Evolutionary conservation across 768 basidiomycete species (phyloP).

Genomic region (Vararia minispora): DNA sequence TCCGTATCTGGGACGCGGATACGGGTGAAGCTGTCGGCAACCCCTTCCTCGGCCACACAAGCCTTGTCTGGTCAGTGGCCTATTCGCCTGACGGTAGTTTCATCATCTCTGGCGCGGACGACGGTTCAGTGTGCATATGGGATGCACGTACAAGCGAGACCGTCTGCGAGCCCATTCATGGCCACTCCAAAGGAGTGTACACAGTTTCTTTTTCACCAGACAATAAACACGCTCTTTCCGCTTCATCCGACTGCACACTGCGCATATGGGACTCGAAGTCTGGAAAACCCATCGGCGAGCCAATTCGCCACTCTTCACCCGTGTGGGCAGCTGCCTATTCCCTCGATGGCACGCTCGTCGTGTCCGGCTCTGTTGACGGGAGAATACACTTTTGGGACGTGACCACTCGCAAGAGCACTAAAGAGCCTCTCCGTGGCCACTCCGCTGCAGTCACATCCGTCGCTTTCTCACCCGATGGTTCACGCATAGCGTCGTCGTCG

Average conservation of each 20-base stretch:
- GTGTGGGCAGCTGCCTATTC: conserved; percentile 2
- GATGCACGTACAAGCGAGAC: neutral
- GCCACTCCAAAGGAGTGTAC: conserved; percentile 2
- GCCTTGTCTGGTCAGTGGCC: neutral
- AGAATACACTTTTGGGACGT: conserved; percentile 6
- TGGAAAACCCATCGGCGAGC: neutral
- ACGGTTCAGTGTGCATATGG: conserved; percentile 2
- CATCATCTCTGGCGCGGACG: conserved; percentile 5
- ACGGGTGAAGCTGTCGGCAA: neutral
- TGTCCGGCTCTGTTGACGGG: neutral
- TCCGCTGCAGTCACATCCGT: neutral
- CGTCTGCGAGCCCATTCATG: neutral
- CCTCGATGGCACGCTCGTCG: conserved; percentile 3
- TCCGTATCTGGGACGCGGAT: conserved; percentile 3
- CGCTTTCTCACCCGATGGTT: conserved; percentile 10
- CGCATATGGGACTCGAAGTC: conserved; percentile 1
- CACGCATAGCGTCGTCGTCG: conserved; percentile 14
- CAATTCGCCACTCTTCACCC: neutral
- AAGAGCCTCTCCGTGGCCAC: conserved; percentile 1
- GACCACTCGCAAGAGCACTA: neutral
- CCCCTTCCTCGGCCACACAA: conserved; percentile 1
- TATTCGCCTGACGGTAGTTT: conserved; percentile 15
- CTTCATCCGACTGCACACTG: conserved; percentile 23
- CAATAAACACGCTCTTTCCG: conserved; percentile 13
- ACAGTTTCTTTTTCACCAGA: conserved; percentile 14